A percentile compares a stretch with the other conserved stretches of the same genome.
Conservation (phyloP, 805 yeast genomes). For the Peterozyma toletana region DNA sequence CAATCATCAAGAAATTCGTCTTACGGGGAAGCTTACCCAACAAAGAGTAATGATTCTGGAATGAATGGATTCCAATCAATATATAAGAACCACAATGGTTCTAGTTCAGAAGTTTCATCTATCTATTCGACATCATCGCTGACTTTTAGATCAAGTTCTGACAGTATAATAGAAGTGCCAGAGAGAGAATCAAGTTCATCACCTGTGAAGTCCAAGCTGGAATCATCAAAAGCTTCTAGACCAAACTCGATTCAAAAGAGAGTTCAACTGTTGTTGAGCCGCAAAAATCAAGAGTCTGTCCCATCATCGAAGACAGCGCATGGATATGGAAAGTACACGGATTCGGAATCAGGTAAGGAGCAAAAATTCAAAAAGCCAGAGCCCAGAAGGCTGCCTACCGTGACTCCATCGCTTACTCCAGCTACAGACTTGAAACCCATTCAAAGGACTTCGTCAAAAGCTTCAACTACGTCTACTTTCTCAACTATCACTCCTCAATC, state of each 20-base stretch:
- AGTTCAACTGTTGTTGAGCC: constrained; percentile 40
- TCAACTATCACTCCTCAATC: constrained; percentile 8
- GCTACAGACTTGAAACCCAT: too few relatives aligned
- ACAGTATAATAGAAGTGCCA: constrained; percentile 4
- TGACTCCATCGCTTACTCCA: neutral
- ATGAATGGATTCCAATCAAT: constrained; percentile 5
- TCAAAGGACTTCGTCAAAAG: constrained; percentile 1
- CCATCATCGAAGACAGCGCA: constrained; percentile 56
- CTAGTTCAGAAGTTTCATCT: constrained; percentile 1
- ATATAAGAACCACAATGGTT: constrained; percentile 3
- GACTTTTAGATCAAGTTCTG: constrained; percentile 6
- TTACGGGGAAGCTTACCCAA: neutral
- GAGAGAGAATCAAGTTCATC: neutral
- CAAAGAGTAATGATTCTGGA: constrained; percentile 1
- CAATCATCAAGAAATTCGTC: constrained; percentile 3
- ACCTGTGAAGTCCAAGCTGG: neutral
- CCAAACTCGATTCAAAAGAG: constrained; percentile 44
- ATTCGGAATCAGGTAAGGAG: constrained; percentile 9
- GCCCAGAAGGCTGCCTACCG: neutral
- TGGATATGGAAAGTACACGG: constrained; percentile 79
- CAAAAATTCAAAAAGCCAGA: neutral
- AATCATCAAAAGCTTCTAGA: constrained; percentile 10
- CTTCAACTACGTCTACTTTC: constrained; percentile 4
- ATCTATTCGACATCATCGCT: neutral
- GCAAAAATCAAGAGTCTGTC: constrained; percentile 27